Evolutionary conservation across 345 rosid genomes (phyloP).

Genomic region (Xanthoceras sorbifolium): DNA sequence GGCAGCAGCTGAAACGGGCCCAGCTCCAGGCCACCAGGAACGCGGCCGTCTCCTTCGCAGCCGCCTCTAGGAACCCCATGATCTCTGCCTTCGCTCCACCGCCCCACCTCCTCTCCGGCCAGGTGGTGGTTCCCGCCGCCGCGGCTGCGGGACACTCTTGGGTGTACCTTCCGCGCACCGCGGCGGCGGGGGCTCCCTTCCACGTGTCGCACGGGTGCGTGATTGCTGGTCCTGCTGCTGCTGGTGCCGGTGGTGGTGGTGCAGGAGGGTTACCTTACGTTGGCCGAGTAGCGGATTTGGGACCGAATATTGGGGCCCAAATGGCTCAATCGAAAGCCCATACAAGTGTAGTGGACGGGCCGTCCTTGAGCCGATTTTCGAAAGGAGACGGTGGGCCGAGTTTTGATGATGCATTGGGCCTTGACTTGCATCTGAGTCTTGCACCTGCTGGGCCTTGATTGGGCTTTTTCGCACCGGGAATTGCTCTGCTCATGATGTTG

Average conservation of each 20-base stretch:
- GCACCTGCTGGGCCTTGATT: constrained; percentile 79
- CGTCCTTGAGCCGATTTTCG: constrained; percentile 69
- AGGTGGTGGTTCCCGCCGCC: constrained; percentile 42
- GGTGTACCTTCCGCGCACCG: constrained; percentile 83
- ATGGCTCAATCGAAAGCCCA: constrained; percentile 27
- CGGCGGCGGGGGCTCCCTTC: constrained; percentile 40
- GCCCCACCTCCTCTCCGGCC: constrained; percentile 62
- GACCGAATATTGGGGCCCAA: constrained; percentile 30
- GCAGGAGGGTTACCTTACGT: constrained; percentile 43
- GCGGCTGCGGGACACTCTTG: constrained; percentile 53
- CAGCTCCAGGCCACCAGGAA: constrained; percentile 66
- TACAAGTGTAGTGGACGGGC: constrained; percentile 44
- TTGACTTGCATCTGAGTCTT: constrained; percentile 92
- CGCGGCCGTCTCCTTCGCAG: constrained; percentile 59
- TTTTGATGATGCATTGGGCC: constrained; percentile 72
- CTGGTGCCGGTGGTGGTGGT: constrained; percentile 33
- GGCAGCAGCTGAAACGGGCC: constrained; percentile 78
- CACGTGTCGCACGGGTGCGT: constrained; percentile 82
- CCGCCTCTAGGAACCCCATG: constrained; percentile 74
- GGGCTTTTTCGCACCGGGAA: neutral
- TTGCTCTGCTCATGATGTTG: neutral
- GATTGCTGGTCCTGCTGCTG: constrained; percentile 32
- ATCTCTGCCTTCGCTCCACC: constrained; percentile 89
- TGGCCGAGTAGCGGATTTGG: constrained; percentile 43
- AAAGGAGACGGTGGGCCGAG: constrained; percentile 65